Evolutionary conservation across 75 land plant genomes (phyloP), one percentile per base, ranked within the genome.

Genomic region (Azolla pinnata): DNA sequence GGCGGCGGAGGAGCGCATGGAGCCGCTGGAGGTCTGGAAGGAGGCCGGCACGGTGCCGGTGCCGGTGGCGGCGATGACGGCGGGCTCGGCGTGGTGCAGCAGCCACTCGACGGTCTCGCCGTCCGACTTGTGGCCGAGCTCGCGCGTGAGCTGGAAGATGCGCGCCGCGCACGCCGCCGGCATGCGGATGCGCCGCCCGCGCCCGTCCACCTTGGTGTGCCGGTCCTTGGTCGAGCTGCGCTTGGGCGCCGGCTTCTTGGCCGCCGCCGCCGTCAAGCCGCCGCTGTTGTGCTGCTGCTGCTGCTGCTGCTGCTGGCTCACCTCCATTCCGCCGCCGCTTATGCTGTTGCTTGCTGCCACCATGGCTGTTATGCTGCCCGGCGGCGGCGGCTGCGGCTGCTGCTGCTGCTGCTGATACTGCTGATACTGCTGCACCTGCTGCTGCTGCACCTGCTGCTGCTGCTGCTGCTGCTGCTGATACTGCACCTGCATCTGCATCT

Each of bases 41-140:
- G 84, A 79, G 19, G 86, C 86, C 2, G 86, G 86, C 23, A 83
- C 74, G 18, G 86, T 83, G 30, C 86, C 86, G 2, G 86, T 83
- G 0, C 86, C 86, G 26, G 86, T 83, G 23, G 86, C 84, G 27
- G 77, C 74, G 44, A 83, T 73, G 56, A 83, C 82, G 47, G 83
- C 84, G 19, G 68, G 76, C 77, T 83, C 86, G 20, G 86, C 79
- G 31, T 81, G 86, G 35, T 76, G 83, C 26, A 83, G 74, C 60
- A 83, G 54, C 86, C 86, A 83, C 57, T 83, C 84, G 31, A 83
- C 82, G 4, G 97, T 91, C 60, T 91, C 86, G 2, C 95, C 97
- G 61, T 91, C 97, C 32, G 97, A 91, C 42, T 88, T 91, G 63
- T 84, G 95, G 0, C 97, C 93, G 4, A 91, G 74, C 61, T 90